Evolutionary conservation across 345 rosid species (phyloP), one percentile per base, ranked within the genome.

Genomic region (Rhodamnia argentea): DNA sequence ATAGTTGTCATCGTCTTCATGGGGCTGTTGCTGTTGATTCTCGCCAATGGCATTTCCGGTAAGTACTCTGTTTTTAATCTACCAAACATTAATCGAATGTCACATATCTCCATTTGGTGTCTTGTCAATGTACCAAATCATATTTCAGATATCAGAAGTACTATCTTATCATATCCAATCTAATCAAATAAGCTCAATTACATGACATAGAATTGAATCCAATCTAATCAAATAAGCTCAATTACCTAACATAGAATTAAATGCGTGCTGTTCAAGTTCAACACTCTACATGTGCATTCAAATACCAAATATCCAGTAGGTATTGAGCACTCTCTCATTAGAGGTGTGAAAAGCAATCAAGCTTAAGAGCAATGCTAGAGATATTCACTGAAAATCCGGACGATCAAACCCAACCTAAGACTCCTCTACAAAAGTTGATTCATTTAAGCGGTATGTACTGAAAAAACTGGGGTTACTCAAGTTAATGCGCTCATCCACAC

Each of bases 301-400:
- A 62, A 62, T 62, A 16, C 5, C 12, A 16, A 4, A 62, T 62
- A 7, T 16, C 3, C 40, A 37, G 40, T 62, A 62, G 7, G 15
- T 7, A 62, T 15, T 7, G 3, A 29, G 42, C 75, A 15, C 0
- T 7, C 42, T 29, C 22, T 7, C 15, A 3, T 0, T 15, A 1
- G 3, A 62, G 42, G 18, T 2, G 5, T 9, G 4, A 56, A 56
- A 4, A 22, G 24, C 12, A 9, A 3, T 4, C 10, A 4, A 23
- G 4, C 10, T 22, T 13, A 27, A 27, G 22, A 29, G 75, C 40
- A 8, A 29, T 62, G 40, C 9, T 37, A 29, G 18, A 4, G 42
- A 62, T 29, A 29, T 7, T 4, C 44, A 42, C 44, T 42, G 7
- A 3, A 4, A 3, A 42, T 42, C 44, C 3, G 44, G 7, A 42